Conservation (phyloP, 1,139 yeast genomes). For the Saccharomycopsis crataegensis region DNA sequence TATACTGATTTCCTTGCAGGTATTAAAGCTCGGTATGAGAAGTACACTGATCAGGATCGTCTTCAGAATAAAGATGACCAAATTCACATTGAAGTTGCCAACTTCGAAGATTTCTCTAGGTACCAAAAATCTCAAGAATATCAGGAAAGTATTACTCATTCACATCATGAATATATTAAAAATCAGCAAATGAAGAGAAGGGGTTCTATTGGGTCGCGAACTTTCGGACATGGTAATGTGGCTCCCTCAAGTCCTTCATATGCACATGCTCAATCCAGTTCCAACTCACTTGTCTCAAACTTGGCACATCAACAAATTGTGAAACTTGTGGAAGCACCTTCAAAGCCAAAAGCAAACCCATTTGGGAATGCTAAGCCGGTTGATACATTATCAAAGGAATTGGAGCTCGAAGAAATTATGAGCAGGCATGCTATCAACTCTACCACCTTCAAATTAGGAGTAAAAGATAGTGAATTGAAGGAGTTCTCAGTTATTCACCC, state of each 20-base stretch:
- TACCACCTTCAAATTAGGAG: constrained; percentile 40
- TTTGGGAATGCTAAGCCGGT: constrained; percentile 51
- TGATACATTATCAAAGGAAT: constrained; percentile 39
- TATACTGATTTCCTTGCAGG: constrained; percentile 40
- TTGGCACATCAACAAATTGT: background rate
- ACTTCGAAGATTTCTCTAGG: constrained; percentile 41
- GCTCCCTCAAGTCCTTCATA: background rate
- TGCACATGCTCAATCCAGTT: constrained; percentile 19
- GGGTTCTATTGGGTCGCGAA: background rate
- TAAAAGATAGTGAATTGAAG: background rate
- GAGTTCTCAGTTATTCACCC: background rate
- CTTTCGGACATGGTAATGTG: background rate
- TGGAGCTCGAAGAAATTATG: constrained; percentile 42
- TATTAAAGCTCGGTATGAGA: constrained; percentile 16
- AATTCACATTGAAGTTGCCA: constrained; percentile 39
- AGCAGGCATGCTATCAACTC: constrained; percentile 42
- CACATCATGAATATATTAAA: background rate
- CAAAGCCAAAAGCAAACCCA: constrained; percentile 39
- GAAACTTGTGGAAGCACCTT: background rate
- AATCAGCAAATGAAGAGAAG: background rate
- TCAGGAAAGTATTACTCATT: constrained; percentile 6
- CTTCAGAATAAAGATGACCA: constrained; percentile 31
- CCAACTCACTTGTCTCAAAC: constrained; percentile 31
- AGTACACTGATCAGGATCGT: constrained; percentile 24
- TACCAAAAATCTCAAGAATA: constrained; percentile 34